Percentiles rank a stretch among this genome's conserved stretches.
phyloP scores from a whole-genome alignment of 768 basidiomycete genomes.

The Macrolepiota dolichaula region DNA sequence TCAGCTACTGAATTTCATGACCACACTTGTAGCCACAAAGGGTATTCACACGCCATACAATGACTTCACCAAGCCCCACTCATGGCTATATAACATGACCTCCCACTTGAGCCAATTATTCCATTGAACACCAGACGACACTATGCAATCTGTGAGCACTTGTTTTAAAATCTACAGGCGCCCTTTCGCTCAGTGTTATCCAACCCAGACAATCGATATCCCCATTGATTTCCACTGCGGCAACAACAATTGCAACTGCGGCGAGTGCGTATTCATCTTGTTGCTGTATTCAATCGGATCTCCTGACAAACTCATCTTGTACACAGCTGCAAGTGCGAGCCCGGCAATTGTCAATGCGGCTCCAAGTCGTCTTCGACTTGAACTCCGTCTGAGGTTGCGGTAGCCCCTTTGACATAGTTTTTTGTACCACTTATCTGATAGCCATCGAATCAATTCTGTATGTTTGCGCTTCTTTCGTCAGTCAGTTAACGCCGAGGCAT shows the following conservation, averaged over 20 bases:
- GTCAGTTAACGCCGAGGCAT: no score
- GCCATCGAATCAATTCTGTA: not conserved
- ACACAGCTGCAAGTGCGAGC: constrained; percentile 4
- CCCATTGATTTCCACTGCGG: constrained; percentile 3
- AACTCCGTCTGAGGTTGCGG: not conserved
- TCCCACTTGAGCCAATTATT: not conserved
- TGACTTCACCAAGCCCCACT: not conserved
- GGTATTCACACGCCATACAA: not conserved
- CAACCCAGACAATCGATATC: not conserved
- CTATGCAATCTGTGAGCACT: not conserved
- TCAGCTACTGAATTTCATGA: not conserved
- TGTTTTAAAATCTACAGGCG: not conserved
- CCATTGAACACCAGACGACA: not conserved
- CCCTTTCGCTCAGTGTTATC: not conserved
- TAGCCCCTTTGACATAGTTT: not conserved
- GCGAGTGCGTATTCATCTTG: not conserved
- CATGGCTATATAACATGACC: not conserved
- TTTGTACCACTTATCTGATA: not conserved
- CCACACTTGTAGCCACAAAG: not conserved
- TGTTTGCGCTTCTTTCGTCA: no score
- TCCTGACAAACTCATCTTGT: not conserved
- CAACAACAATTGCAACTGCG: constrained; percentile 3
- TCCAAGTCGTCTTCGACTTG: not conserved
- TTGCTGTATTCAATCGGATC: not conserved
- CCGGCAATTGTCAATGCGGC: constrained; percentile 10